Evolutionary conservation across 768 basidiomycete species (phyloP), one percentile per base, ranked within the genome.

Genomic region (Exidia glandulosa): DNA sequence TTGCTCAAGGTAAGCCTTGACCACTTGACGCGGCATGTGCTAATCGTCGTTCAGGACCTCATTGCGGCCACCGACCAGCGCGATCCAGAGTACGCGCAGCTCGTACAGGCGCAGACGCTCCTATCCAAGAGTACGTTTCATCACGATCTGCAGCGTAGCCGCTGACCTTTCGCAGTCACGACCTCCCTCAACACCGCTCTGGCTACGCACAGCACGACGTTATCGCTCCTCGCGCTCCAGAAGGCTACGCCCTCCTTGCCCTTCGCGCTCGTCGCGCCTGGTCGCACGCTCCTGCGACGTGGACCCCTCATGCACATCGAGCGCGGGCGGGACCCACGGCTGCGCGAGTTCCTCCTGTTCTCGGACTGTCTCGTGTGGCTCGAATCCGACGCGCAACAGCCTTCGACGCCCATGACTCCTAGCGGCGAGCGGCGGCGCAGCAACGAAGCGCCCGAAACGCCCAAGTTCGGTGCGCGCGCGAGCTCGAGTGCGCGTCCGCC

Each of bases 361-460:
- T 87, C 85, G 14, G 92, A 94, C 71, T 84, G 84, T 63, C 71
- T 94, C 33, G 66, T 94, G 34, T 91, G 89, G 88, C 76, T 92
- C 25, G 81, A 82, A 19, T 75, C 72, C 48, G 82, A 77, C 45
- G 82, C 81, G 54, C 50, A 68, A 65, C 30, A 75, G n/a, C 60
- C 70, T 66, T 71, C 57, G 23, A 56, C 54, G 32, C 30, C 30
- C 12, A 19, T 29, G n/a, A 29, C 32, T 9, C 32, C 30, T 6
- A 56, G 25, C 16, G 30, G 19, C 54, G 19, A 41, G 16, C 14
- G 36, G 29, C n/a, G 56, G 59, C 7, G 74, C 76, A 3, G 59
- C 65, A 29, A 72, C 82, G 68, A 62, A 65, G 23, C 76, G 81
- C 32, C 50, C 16, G 27, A 54, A 29, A 23, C 50, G 30, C 50